Conservation (phyloP, 2,329 filamentous ascomycete genomes). For the Claviceps fusiformis region DNA sequence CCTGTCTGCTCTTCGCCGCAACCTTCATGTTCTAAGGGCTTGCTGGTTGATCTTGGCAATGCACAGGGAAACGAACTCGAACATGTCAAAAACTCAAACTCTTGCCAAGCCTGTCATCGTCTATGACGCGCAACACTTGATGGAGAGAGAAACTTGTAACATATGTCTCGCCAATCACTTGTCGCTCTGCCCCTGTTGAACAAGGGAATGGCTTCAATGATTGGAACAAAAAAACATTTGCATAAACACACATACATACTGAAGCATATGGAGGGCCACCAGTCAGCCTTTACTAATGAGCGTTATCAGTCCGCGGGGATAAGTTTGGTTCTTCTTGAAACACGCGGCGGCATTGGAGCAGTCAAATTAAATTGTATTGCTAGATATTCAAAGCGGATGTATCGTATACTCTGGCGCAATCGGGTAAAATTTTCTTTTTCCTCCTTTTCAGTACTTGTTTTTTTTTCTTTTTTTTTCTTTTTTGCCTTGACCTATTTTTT, state of each 20-base stretch:
- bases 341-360: not conserved
- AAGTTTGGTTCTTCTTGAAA: not conserved
- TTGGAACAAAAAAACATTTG: not conserved
- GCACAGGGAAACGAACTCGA: not conserved
- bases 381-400: not conserved
- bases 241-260: not conserved
- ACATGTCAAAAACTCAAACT: not conserved
- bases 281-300: not conserved
- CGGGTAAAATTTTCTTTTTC: not conserved
- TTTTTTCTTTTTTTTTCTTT: too few species aligned
- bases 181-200: not conserved
- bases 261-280: not conserved
- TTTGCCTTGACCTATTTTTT: too few species aligned
- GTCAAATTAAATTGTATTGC: not conserved
- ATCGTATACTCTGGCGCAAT: not conserved
- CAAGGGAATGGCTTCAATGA: not conserved
- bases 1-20: conserved; percentile 32
- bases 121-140: not conserved
- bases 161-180: not conserved
- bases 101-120: not conserved
- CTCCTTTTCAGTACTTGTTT: too few species aligned
- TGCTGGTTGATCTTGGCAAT: not conserved
- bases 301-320: not conserved
- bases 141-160: not conserved
- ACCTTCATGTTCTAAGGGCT: conserved; percentile 18